Conservation (phyloP, 192 early-diverging fungal species). For the Umbelopsis vinacea region DNA sequence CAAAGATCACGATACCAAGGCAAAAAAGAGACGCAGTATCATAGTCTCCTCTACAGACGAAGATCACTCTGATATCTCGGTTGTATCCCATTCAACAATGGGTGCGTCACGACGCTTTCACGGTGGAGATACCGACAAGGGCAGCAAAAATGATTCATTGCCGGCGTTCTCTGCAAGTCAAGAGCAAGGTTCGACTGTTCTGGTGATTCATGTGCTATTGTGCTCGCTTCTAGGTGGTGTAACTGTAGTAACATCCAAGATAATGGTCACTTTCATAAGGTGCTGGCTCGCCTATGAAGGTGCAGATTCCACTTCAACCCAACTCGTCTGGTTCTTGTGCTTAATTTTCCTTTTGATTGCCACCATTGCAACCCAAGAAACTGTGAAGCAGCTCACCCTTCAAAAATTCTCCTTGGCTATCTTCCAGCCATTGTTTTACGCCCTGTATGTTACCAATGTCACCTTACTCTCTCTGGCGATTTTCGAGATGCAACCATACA, state of each 20-base stretch:
- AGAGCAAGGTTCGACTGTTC: neutral
- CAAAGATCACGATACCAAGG: neutral
- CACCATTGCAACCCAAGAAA: conserved; percentile 28
- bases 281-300: conserved; percentile 17
- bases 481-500: conserved; percentile 15
- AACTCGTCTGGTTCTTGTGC: neutral
- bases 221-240: neutral
- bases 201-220: neutral
- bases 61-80: neutral
- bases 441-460: conserved; percentile 32
- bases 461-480: conserved; percentile 16
- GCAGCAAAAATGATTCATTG: neutral
- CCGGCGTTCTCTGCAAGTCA: neutral
- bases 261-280: conserved; percentile 3
- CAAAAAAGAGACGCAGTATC: conserved; percentile 13
- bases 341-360: conserved; percentile 10
- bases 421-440: conserved; percentile 35
- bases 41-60: conserved; percentile 10
- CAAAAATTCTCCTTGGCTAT: conserved; percentile 25
- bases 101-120: neutral
- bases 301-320: neutral
- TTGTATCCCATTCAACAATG: neutral
- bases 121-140: neutral
- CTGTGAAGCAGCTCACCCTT: conserved; percentile 27
- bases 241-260: conserved; percentile 8